Evolutionary conservation across 108 stramenopile species (phyloP).

Genomic region (Cyclostephanos tholiformis): DNA sequence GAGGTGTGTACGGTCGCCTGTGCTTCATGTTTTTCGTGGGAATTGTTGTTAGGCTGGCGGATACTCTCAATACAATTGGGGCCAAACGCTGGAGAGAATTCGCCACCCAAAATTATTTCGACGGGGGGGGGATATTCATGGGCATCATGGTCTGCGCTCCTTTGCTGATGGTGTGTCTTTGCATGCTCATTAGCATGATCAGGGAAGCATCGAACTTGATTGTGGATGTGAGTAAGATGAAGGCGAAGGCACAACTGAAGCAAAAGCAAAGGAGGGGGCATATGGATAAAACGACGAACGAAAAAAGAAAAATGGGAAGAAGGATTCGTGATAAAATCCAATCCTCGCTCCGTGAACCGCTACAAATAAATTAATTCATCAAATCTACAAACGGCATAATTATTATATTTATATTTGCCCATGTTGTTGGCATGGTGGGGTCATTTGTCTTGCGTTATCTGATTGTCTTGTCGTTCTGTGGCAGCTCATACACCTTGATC

Average conservation of each 20-base stretch:
- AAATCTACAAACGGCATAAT: not conserved
- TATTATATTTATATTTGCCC: too few relatives aligned
- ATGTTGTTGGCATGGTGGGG: too few relatives aligned
- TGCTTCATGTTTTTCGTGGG: slow-evolving; percentile 69
- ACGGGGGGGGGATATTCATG: slow-evolving; percentile 80
- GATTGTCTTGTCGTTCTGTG: slow-evolving; percentile 39
- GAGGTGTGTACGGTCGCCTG: slow-evolving; percentile 52
- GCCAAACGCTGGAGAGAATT: slow-evolving; percentile 73
- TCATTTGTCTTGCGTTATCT: slow-evolving; percentile 9
- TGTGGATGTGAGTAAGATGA: slow-evolving; percentile 67
- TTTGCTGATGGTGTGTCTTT: slow-evolving; percentile 66
- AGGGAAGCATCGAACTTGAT: slow-evolving; percentile 73
- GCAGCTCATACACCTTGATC: slow-evolving; percentile 87
- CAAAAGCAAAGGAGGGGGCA: slow-evolving; percentile 30
- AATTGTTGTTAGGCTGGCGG: slow-evolving; percentile 68
- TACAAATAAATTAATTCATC: not conserved
- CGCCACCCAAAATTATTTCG: slow-evolving; percentile 92
- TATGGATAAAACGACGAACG: slow-evolving; percentile 22
- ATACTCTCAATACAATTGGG: slow-evolving; percentile 64
- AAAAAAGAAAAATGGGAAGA: slow-evolving; percentile 32
- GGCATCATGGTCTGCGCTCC: slow-evolving; percentile 85
- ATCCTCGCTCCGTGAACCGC: not conserved
- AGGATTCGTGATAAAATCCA: slow-evolving; percentile 15
- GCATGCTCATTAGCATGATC: slow-evolving; percentile 76
- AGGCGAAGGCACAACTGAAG: slow-evolving; percentile 58